These are phyloP conservation scores for Sordariomycetes sp. DNA, from an alignment of 2,329 filamentous ascomycete species.

Conservation along the genomic window DNA sequence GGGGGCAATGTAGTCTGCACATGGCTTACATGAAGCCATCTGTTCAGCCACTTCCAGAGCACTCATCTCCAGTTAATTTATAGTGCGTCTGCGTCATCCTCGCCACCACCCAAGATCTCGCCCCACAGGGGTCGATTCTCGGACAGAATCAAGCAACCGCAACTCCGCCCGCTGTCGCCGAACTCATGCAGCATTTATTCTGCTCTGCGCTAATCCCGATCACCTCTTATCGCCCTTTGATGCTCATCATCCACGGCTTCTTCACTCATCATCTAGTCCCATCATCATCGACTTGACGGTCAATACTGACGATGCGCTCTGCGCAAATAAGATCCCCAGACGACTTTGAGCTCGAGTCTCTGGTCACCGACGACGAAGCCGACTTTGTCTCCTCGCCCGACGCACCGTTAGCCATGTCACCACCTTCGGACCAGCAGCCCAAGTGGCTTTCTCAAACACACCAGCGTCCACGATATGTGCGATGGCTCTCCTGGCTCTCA, in stretches of 20 bases:
- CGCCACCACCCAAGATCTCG: no score
- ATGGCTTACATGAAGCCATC: no score
- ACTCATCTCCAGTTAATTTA: no score
- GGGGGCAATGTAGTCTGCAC: no score
- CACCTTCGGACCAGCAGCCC: neutral
- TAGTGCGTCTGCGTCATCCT: no score
- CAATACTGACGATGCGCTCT: neutral
- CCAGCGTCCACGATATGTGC: neutral
- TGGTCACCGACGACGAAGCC: slow-evolving; percentile 3
- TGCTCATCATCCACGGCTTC: no score
- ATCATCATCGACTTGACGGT: neutral
- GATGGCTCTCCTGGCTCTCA: slow-evolving; percentile 1
- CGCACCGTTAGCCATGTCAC: slow-evolving; percentile 2
- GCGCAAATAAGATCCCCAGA: no score
- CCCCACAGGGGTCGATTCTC: no score
- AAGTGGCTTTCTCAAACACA: slow-evolving; percentile 3
- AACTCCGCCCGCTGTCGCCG: no score
- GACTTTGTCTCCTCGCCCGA: slow-evolving; percentile 2
- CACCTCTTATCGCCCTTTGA: neutral
- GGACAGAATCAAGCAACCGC: no score
- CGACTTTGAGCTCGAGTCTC: slow-evolving; percentile 4
- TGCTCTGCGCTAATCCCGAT: neutral
- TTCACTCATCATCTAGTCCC: neutral
- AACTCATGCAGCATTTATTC: neutral
- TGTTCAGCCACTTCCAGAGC: no score